A percentile compares a stretch with the other conserved stretches of the same genome.
These are phyloP conservation scores for Saccharomycopsis crataegensis DNA, from an alignment of 1,139 yeast species.

Conservation along the genomic window DNA sequence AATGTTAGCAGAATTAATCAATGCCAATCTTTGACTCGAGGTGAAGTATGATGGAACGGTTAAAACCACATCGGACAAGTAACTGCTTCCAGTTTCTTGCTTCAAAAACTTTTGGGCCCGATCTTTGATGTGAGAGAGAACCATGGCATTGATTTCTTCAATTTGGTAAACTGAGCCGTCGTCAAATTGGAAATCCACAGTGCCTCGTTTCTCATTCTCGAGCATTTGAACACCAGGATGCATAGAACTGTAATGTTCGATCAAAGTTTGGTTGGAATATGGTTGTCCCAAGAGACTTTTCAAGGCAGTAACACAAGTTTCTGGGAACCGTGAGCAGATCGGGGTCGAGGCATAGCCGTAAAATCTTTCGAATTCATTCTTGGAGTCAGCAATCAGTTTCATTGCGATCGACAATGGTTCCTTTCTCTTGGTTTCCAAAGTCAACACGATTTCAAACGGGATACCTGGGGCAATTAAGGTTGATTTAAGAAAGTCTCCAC, in stretches of 20 bases:
- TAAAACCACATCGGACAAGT: constrained; percentile 57
- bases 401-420: constrained; percentile 75
- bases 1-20: constrained; percentile 63
- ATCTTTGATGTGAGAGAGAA: constrained; percentile 52
- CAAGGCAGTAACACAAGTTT: constrained; percentile 55
- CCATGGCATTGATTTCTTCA: constrained; percentile 87
- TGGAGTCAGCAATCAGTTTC: constrained; percentile 34
- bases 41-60: constrained; percentile 71
- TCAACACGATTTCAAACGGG: constrained; percentile 77
- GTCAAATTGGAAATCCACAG: constrained; percentile 51
- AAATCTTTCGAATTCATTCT: constrained; percentile 54
- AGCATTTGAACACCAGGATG: constrained; percentile 60
- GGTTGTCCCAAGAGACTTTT: constrained; percentile 68
- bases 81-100: constrained; percentile 33
- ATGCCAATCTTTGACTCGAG: constrained; percentile 60
- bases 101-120: constrained; percentile 53
- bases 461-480: constrained; percentile 87
- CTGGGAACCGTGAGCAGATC: constrained; percentile 68
- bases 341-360: constrained; percentile 76
- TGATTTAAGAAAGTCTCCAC: constrained; percentile 83
- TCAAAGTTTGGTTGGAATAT: constrained; percentile 36
- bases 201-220: constrained; percentile 37
- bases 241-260: constrained; percentile 37
- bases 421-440: constrained; percentile 88
- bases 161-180: constrained; percentile 35